Conservation (phyloP, 192 early-diverging fungal genomes). For the Umbelopsis sp. region DNA sequence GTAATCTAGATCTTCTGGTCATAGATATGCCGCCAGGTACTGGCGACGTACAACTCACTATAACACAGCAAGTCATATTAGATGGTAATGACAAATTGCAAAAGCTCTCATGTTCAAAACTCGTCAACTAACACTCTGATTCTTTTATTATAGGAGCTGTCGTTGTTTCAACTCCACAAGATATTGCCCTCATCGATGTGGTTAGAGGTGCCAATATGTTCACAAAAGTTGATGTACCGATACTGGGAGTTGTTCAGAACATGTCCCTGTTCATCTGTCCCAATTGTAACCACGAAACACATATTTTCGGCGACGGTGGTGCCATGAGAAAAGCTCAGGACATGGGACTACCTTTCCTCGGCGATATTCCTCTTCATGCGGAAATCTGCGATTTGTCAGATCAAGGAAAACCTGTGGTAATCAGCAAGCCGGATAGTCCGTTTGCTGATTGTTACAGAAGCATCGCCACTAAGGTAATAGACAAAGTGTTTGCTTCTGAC, state of each 20-base stretch:
- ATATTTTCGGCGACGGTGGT: constrained; percentile 79
- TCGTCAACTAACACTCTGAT: neutral
- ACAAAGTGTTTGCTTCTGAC: constrained; percentile 7
- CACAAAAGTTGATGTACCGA: constrained; percentile 78
- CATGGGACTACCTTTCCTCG: constrained; percentile 70
- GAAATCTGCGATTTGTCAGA: constrained; percentile 76
- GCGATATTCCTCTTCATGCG: constrained; percentile 76
- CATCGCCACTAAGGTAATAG: constrained; percentile 51
- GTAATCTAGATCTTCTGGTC: constrained; percentile 72
- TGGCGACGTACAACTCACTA: constrained; percentile 86
- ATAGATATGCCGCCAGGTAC: constrained; percentile 95
- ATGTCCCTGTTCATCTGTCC: constrained; percentile 85
- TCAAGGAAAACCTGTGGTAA: constrained; percentile 70
- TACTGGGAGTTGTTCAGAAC: constrained; percentile 87
- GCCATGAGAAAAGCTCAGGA: constrained; percentile 60
- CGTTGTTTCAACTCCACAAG: constrained; percentile 91
- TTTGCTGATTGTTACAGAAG: constrained; percentile 52
- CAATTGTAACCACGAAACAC: constrained; percentile 74
- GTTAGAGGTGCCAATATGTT: constrained; percentile 84
- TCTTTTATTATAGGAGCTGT: constrained; percentile 59
- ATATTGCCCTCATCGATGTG: constrained; percentile 82
- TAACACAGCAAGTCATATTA: constrained; percentile 76
- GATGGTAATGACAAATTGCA: constrained; percentile 43
- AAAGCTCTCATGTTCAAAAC: no score
- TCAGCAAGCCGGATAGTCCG: constrained; percentile 56